Evolutionary conservation across 129 eudicot species (phyloP).

Genomic region (Saposhnikovia divaricata): DNA sequence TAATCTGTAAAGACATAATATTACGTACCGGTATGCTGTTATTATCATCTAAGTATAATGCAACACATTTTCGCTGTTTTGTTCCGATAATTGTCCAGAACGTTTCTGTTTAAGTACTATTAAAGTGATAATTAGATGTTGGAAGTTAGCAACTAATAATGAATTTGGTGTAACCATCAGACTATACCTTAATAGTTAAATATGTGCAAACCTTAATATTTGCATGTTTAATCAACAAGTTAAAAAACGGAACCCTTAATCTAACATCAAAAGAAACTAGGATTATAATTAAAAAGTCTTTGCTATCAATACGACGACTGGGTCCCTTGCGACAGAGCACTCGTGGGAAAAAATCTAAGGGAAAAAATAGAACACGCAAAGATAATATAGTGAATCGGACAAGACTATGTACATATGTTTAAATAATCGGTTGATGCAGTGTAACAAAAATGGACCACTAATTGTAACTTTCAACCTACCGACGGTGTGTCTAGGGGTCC

Average conservation of each 20-base stretch:
- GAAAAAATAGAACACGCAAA: background rate
- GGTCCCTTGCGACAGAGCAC: background rate
- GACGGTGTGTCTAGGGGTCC: background rate
- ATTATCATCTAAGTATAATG: background rate
- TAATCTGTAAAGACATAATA: background rate
- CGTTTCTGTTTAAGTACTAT: too few species aligned
- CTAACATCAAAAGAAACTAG: background rate
- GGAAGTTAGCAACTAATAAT: background rate
- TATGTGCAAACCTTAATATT: background rate
- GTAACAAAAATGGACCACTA: background rate
- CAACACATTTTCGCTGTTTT: background rate
- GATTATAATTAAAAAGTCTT: too few species aligned
- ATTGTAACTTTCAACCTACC: background rate
- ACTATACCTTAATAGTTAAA: background rate
- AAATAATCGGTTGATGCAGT: background rate
- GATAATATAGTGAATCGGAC: background rate
- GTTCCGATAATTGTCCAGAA: background rate
- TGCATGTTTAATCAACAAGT: too few species aligned
- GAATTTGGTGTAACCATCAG: background rate
- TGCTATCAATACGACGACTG: background rate
- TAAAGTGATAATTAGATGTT: too few species aligned
- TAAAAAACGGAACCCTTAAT: background rate
- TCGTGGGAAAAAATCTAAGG: background rate
- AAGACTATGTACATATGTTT: background rate
- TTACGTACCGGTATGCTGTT: background rate